Evolutionary conservation across 176 grass and related monocot species (phyloP), one percentile per base, ranked within the genome.

Genomic region (Avena insularis): DNA sequence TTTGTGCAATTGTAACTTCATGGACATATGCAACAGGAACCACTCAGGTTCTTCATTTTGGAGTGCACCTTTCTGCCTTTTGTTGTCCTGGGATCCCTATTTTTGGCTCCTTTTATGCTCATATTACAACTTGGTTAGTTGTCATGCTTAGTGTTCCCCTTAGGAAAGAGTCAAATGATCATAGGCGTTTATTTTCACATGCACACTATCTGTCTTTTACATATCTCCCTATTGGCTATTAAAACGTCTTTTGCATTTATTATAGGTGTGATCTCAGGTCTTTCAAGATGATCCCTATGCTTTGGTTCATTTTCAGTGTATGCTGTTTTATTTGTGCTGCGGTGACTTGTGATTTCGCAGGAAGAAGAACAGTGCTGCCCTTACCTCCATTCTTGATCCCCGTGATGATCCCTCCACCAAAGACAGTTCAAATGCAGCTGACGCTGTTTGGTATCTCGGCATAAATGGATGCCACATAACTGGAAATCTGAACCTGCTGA

Each of bases 401-500:
- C 19, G 9, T 10, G 16, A 35, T 20, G 62, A 68, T 25, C 62
- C 5, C 48, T 54, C 80, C 11, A 3, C 27, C 15, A 38, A 82
- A 67, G 48, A 69, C 27, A 23, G 63, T 55, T 23, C 80, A 54
- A 69, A 70, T 82, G 64, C 27, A 54, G 47, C 8, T 83, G 65
- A 43, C 25, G 65, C 31, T 81, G 38, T 57, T 83, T 83, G 81
- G 81, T 69, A 70, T 69, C 14, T 82, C 0, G 33, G 13, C 46
- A n/a, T 13, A 36, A 36, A 38, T 11, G 58, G 17, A 8, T 7
- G 21, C 31, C 80, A 82, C 80, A 82, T 70, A 56, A 70, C 64
- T 70, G 29, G 64, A 29, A 82, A 70, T 69, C 62, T 54, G 47
- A 69, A 82, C 48, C 80, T 82, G 80, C 80, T 69, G 9, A 53